Evolutionary conservation across 2,329 filamentous ascomycete genomes (phyloP), one percentile per base, ranked within the genome.

Genomic region (Hymenoscyphus infarciens): DNA sequence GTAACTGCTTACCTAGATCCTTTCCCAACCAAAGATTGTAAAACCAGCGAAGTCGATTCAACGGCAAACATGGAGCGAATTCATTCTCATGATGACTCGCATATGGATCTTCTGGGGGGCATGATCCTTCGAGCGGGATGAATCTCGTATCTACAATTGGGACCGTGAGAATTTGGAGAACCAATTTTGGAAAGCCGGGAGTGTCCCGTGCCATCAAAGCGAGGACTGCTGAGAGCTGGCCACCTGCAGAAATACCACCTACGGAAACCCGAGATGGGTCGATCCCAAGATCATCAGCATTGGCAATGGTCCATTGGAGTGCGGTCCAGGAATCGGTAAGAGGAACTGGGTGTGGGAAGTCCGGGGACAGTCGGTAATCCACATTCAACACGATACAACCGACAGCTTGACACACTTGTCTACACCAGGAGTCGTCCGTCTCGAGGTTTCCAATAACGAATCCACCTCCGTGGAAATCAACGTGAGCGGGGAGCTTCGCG

Each of bases 301-400:
- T n/a, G 1, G 57, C 57, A 53, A 69, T 64, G 5, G 58, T 70
- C 78, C 78, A 82, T 67, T 76, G 70, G 42, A 81, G 61, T 8
- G 74, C 76, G 59, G 80, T 77, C 76, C 77, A 81, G 39, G 72
- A 72, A 64, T 82, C 80, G 15, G 76, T 70, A n/a, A 76, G 72
- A 16, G 75, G 76, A 5, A 75, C 73, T 1, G 80, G 80, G 63
- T 80, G 82, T 11, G 75, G 74, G 65, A 77, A 71, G 58, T 82
- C 77, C 0, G 80, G 80, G 0, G 79, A 77, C 8, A 82, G 71
- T 16, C 68, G 57, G 56, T 80, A 80, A 25, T 75, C 74, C 2
- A 79, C 72, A 64, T 75, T 78, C 15, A 80, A 68, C n/a, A 76
- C 75, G 1, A 77, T 62, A 57, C 58, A 67, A 3, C 68, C 68